A percentile compares a stretch with the other conserved stretches of the same genome.
Conservation (phyloP, 768 basidiomycete genomes). For the Leccinum truebloodii region DNA sequence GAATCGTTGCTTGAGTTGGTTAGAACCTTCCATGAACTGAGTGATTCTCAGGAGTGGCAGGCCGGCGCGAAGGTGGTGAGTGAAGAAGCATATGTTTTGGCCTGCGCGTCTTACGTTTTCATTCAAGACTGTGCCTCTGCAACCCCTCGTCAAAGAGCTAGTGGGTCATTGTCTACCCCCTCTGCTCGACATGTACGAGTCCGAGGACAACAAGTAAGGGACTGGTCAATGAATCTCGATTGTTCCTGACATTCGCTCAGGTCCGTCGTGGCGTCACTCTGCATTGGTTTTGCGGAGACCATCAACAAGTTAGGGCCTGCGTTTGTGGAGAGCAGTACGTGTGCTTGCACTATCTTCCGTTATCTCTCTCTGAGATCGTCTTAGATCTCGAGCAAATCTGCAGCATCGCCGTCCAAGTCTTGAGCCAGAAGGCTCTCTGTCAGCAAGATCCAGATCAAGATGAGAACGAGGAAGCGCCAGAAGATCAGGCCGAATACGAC, state of each 20-base stretch:
- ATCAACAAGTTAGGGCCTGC: conserved; percentile 91
- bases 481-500: conserved; percentile 95
- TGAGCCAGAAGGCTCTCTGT: conserved; percentile 94
- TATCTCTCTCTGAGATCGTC: conserved; percentile 8
- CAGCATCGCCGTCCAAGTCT: conserved; percentile 77
- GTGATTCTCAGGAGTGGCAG: conserved; percentile 79
- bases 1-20: conserved; percentile 88
- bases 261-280: conserved; percentile 84
- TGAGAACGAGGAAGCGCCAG: conserved; percentile 80
- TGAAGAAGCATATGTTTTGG: conserved; percentile 11
- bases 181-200: conserved; percentile 86
- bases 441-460: conserved; percentile 96
- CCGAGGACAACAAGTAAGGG: conserved; percentile 96
- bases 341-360: neutral
- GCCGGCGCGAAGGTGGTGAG: conserved; percentile 68
- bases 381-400: conserved; percentile 77
- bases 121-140: conserved; percentile 48
- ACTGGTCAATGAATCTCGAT: conserved; percentile 1
- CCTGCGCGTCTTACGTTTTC: conserved; percentile 11
- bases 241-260: conserved; percentile 41
- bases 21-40: conserved; percentile 88
- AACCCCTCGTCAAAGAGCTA: conserved; percentile 73
- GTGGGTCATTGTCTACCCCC: conserved; percentile 71
- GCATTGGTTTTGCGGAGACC: conserved; percentile 86
- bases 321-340: conserved; percentile 76